Base-by-base conservation (phyloP, 805 yeast species). In the Maudiozyma pseudohumilis region DNA sequence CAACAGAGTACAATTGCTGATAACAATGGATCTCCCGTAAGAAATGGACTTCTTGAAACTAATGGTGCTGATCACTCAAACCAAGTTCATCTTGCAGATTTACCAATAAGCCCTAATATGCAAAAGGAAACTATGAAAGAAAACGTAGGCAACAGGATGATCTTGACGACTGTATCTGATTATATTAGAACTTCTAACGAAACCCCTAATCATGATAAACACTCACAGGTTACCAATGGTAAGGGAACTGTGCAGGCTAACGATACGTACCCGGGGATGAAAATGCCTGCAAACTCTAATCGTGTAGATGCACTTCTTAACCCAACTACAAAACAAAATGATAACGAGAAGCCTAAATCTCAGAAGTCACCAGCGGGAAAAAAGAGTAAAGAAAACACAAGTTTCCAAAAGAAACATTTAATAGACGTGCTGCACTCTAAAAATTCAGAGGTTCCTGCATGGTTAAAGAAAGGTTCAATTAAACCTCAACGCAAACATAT, bases 1-100 rank as follows among this genome's bases (percentile, higher is more conserved):
- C 52, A 53, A 40, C 52, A 53, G 40, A 55, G 56, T n/a, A 50
- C 60, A 0, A 53, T 56, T 28, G 61, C 61, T 13, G 58, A 56
- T 36, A 53, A 51, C 32, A 54, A 49, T 32, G 59, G 55, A 4
- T 54, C 60, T 1, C 59, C 60, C 3, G 52, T 51, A 6, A 50
- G 50, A 25, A 47, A 45, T 25, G 29, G 25, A 12, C n/a, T 8
- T 19, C 49, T 47, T 19, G 52, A 47, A 10, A 44, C 35, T 15
- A 43, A 40, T n/a, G n/a, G n/a, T n/a, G n/a, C n/a, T n/a, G n/a
- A n/a, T n/a, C n/a, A n/a, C n/a, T 32, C 43, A n/a, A 41, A 45
- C 4, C 38, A 34, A 38, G 56, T 57, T 4, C 53, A 48, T 32
- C 38, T 57, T 25, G 61, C 62, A 3, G 58, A 52, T 25, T 37